Evolutionary conservation across 208 protist genomes (phyloP), one percentile per base, ranked within the genome.

Genomic region (Acanthamoeba quina): DNA sequence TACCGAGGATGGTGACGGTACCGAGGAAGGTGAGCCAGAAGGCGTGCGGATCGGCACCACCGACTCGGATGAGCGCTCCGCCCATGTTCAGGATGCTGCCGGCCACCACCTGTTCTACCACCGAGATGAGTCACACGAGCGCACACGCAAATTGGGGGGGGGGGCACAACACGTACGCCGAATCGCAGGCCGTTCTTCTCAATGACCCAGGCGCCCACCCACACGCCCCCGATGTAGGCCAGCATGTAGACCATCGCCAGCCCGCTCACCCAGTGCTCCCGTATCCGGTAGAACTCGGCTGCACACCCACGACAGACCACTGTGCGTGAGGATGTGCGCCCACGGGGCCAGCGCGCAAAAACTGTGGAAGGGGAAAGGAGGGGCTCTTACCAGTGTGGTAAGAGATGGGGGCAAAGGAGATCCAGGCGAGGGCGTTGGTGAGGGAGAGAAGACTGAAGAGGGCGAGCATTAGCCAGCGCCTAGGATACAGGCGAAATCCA

Each of bases 231-330:
- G 2, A 93, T 93, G 66, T 93, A 93, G 89, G 44, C 44, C 44
- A 80, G 29, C 89, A 93, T 93, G 70, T 68, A 93, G n/a, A 93
- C 64, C 58, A 93, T 76, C n/a, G 49, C 54, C 70, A 93, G 31
- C 64, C 44, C 49, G 66, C 54, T 93, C 64, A 93, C 89, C 89
- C 66, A 83, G 74, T 83, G 70, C 31, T 83, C 49, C 29, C 17
- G 21, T 41, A 66, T 34, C 58, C 66, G 68, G 24, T 70, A 90
- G 31, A 68, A 90, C 19, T 83, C 74, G 44, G 74, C 74, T 83
- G 74, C 34, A 66, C 37, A 41, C 37, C n/a, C 26, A n/a, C n/a
- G 21, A 88, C 52, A 31, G 10, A 41, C 37, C 37, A 41, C 37
- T 41, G 37, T 41, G 37, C 3, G 37, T 41, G 37, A 41, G 37